phyloP scores from a whole-genome alignment of 2,329 filamentous ascomycete genomes.

The Ascocoryne sarcoides region DNA sequence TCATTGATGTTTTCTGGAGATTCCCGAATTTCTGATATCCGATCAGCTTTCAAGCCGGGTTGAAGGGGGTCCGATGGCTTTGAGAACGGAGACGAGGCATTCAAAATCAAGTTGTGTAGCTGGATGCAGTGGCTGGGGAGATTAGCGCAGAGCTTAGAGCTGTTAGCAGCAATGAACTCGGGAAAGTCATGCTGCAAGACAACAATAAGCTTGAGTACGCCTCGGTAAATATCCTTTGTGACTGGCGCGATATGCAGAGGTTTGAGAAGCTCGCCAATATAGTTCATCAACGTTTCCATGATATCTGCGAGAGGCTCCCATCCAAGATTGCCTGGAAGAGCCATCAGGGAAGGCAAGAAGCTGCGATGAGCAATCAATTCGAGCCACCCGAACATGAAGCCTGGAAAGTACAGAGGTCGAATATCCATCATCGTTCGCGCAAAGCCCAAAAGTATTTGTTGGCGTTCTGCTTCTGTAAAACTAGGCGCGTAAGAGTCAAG shows the following conservation, averaged over 20 bases:
- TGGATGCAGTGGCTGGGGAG: constrained; percentile 81
- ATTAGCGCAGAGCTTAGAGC: constrained; percentile 70
- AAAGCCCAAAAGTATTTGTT: constrained; percentile 63
- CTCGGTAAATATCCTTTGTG: constrained; percentile 77
- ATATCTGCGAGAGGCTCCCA: constrained; percentile 70
- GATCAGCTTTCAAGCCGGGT: constrained; percentile 66
- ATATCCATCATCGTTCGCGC: constrained; percentile 64
- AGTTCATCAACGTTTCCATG: constrained; percentile 61
- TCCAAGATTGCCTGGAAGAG: constrained; percentile 57
- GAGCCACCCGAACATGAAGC: constrained; percentile 81
- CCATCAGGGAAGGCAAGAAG: constrained; percentile 72
- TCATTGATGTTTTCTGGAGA: constrained; percentile 58
- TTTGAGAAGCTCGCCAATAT: constrained; percentile 73
- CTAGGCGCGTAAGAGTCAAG: constrained; percentile 52
- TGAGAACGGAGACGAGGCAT: constrained; percentile 58
- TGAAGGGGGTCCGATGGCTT: constrained; percentile 69
- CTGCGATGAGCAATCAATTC: constrained; percentile 73
- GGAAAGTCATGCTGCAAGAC: constrained; percentile 91
- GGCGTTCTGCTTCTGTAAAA: constrained; percentile 50
- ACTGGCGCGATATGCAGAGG: constrained; percentile 57
- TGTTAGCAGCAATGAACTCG: constrained; percentile 83
- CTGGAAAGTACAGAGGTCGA: constrained; percentile 68
- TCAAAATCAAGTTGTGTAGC: constrained; percentile 79
- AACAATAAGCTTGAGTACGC: constrained; percentile 71
- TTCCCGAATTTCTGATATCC: constrained; percentile 64